Evolutionary conservation across 2,329 filamentous ascomycete genomes (phyloP), one percentile per base, ranked within the genome.

Genomic region (Triangularia setosa): DNA sequence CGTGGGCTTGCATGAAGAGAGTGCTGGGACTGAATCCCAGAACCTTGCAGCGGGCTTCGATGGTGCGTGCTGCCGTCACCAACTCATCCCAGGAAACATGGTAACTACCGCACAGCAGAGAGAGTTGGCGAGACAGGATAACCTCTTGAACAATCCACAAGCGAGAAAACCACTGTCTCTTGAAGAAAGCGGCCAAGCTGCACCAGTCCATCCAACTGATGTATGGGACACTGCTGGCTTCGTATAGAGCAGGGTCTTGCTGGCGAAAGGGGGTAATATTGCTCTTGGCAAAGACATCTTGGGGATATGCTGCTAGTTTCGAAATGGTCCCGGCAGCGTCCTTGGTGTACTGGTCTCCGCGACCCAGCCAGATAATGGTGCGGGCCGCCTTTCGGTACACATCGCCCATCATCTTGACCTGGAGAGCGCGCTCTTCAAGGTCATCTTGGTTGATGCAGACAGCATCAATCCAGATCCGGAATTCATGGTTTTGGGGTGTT

Each of bases 111-210:
- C 63, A 64, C 16, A 65, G 12, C 3, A 67, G n/a, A n/a, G 40
- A 24, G 0, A 65, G 40, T 6, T 53, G 25, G 11, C 56, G 53
- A 1, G 65, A 65, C 12, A 67, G 63, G 23, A 67, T 61, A 21
- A 58, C 55, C 21, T 67, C 65, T 18, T 67, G 65, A 8, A 67
- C 25, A 23, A 67, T 65, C 65, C 65, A 67, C 8, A 67, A 25
- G 4, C 65, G 65, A 5, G 40, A 59, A 24, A 67, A 67, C 65
- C 65, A 67, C 25, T 67, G 65, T 25, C 65, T 53, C 25, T 65
- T 65, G 53, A 67, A 63, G 4, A 67, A 56, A n/a, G 62, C 65
- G 3, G 65, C 65, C 16, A 67, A 16, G 4, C 62, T 62, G 52
- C 63, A 65, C 65, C 65, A 67, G 16, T 65, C 65, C 60, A 58